These are phyloP conservation scores for Fusarium sp. DNA, from an alignment of 2,329 filamentous ascomycete genomes.

Conservation along the genomic window DNA sequence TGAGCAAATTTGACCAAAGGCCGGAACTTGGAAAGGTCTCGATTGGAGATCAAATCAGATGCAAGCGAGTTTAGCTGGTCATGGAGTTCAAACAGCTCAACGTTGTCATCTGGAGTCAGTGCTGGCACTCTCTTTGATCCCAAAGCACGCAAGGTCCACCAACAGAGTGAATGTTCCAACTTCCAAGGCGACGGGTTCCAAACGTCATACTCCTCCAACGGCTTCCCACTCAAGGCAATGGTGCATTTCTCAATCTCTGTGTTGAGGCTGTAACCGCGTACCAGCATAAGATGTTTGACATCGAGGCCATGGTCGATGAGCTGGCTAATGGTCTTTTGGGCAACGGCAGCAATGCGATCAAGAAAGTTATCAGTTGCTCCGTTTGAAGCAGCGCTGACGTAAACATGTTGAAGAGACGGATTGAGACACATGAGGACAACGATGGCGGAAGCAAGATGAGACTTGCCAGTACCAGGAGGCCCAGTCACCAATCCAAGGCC, in stretches of 20 bases:
- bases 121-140: background rate
- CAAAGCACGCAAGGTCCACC: conserved; percentile 15
- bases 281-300: background rate
- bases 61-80: background rate
- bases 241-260: background rate
- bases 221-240: rapidly evolving
- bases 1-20: background rate
- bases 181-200: background rate
- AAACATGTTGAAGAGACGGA: background rate
- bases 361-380: background rate
- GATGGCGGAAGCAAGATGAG: background rate
- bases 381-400: conserved; percentile 1
- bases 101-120: background rate
- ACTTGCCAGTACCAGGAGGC: conserved; percentile 5
- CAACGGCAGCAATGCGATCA: rapidly evolving
- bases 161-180: background rate
- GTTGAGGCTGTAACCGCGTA: background rate
- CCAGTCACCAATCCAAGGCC: conserved; percentile 1
- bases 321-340: rapidly evolving
- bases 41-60: rapidly evolving
- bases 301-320: rapidly evolving
- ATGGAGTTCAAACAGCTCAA: background rate
- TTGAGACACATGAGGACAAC: background rate
- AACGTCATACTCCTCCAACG: background rate
- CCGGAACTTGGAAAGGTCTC: background rate